Evolutionary conservation across 768 basidiomycete species (phyloP).

Genomic region (Podaxis pistillaris): DNA sequence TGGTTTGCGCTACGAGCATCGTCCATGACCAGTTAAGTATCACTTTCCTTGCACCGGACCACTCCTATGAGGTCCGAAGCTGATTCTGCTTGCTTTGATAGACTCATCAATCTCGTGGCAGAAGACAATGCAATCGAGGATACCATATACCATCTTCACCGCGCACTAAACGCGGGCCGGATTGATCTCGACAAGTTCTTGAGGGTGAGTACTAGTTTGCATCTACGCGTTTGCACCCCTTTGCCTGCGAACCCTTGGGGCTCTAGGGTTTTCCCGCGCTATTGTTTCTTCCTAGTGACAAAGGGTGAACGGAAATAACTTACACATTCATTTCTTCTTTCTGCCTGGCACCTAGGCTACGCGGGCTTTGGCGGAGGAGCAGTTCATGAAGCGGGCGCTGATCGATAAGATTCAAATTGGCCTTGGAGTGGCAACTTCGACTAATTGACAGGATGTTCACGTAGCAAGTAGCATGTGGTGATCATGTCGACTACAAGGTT

Average conservation of each 20-base stretch:
- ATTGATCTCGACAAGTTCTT: slow-evolving; percentile 95
- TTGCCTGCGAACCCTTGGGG: neutral
- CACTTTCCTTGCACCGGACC: slow-evolving; percentile 13
- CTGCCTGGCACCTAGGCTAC: slow-evolving; percentile 52
- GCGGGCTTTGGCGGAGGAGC: slow-evolving; percentile 88
- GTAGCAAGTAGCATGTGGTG: neutral
- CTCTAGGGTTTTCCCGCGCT: neutral
- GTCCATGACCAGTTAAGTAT: slow-evolving; percentile 90
- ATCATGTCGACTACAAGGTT: neutral
- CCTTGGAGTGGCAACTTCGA: slow-evolving; percentile 45
- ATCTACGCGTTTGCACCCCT: slow-evolving; percentile 17
- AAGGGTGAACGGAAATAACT: slow-evolving; percentile 12
- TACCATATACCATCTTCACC: slow-evolving; percentile 94
- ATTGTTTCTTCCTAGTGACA: slow-evolving; percentile 5
- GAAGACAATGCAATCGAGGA: slow-evolving; percentile 99
- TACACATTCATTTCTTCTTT: neutral
- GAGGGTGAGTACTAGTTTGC: slow-evolving; percentile 54
- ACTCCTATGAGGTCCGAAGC: neutral
- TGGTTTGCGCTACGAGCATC: slow-evolving; percentile 92
- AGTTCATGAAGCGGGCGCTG: slow-evolving; percentile 94
- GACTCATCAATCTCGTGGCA: slow-evolving; percentile 95
- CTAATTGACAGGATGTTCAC: neutral
- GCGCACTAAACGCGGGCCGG: slow-evolving; percentile 86
- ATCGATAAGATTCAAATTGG: slow-evolving; percentile 83
- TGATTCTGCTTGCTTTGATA: slow-evolving; percentile 29